phyloP scores from a whole-genome alignment of 768 basidiomycete genomes.

The Gymnopilus junonius region DNA sequence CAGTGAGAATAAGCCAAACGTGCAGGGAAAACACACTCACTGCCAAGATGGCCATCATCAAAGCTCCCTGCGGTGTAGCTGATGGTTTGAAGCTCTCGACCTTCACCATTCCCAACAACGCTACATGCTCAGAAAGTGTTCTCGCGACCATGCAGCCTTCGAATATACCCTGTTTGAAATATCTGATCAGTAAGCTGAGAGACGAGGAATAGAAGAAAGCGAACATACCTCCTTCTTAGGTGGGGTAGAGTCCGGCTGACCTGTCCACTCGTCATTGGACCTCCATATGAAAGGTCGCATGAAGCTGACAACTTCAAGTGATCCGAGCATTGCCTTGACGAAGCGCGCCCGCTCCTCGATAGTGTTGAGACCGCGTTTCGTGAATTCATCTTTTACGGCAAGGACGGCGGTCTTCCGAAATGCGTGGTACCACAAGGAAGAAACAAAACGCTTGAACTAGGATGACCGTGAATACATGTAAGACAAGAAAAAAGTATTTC shows the following conservation, averaged over 20 bases:
- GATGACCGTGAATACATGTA: not conserved
- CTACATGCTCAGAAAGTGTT: not conserved
- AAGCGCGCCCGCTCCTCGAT: not conserved
- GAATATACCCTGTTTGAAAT: not conserved
- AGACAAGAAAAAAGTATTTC: not conserved
- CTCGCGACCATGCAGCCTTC: not conserved
- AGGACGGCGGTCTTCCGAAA: not conserved
- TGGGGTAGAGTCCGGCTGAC: not conserved
- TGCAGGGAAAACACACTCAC: not conserved
- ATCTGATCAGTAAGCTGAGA: not conserved
- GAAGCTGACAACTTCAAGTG: not conserved
- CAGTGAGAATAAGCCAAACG: no score
- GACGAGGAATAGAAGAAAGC: not conserved
- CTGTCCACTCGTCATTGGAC: not conserved
- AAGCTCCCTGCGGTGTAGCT: not conserved
- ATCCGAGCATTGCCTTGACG: not conserved
- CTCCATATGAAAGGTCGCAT: not conserved
- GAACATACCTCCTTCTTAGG: not conserved
- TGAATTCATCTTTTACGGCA: not conserved
- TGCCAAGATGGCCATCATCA: not conserved
- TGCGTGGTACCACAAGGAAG: not conserved
- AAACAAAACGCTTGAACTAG: not conserved
- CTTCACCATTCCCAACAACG: not conserved
- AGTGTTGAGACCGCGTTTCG: not conserved
- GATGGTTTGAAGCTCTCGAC: not conserved